These are phyloP conservation scores for Dipodascopsis uninucleata DNA, from an alignment of 805 yeast genomes.

Conservation along the genomic window DNA sequence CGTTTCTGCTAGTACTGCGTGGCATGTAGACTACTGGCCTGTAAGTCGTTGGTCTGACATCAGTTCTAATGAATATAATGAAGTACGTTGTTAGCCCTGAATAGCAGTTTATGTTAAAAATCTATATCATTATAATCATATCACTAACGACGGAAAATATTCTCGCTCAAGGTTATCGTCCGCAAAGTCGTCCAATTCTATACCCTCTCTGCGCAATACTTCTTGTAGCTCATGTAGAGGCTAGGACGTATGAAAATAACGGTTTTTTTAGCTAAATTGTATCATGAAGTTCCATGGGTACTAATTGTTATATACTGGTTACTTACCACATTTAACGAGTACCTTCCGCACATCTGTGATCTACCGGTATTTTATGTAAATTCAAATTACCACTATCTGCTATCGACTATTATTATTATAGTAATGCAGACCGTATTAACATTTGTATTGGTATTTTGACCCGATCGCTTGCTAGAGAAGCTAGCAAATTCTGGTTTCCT, in stretches of 20 bases:
- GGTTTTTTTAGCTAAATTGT: neutral
- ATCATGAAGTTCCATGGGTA: neutral
- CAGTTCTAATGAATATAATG: conserved; percentile 6
- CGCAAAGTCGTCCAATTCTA: conserved; percentile 32
- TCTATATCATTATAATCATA: conserved; percentile 19
- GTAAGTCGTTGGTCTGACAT: conserved; percentile 18
- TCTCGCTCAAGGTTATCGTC: conserved; percentile 23
- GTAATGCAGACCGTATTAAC: too few relatives aligned
- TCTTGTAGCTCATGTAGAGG: conserved; percentile 24
- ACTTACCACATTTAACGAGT: conserved; percentile 48
- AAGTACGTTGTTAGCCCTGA: neutral
- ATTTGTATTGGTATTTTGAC: too few relatives aligned
- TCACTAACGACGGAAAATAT: conserved; percentile 42
- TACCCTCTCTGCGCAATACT: conserved; percentile 22
- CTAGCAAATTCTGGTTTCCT: too few relatives aligned
- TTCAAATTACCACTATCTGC: too few relatives aligned
- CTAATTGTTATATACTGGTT: neutral
- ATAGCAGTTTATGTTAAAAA: neutral
- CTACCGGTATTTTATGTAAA: too few relatives aligned
- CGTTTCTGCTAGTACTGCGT: neutral
- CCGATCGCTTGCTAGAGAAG: too few relatives aligned
- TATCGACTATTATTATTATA: too few relatives aligned
- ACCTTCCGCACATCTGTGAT: conserved; percentile 74
- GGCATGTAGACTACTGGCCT: conserved; percentile 20
- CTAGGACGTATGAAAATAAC: conserved; percentile 5